Conservation (phyloP, 2,329 filamentous ascomycete species). For the Cephalotrichum gorgonifer region DNA sequence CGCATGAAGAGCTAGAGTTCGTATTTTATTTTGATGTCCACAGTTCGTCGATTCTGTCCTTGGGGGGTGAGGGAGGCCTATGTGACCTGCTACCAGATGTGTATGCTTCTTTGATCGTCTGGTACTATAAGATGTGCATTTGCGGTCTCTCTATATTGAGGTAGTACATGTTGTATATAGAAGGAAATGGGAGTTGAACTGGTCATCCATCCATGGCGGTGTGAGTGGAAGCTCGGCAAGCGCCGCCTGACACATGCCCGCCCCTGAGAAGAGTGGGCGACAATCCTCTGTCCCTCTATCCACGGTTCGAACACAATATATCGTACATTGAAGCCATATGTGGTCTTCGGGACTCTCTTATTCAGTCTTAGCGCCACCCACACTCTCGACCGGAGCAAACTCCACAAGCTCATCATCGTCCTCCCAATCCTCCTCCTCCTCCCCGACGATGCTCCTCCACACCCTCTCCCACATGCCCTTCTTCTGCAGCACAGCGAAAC, state of each 20-base stretch:
- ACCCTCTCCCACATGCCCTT: conserved; percentile 81
- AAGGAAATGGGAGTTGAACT: conserved; percentile 4
- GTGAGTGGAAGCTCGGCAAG: background rate
- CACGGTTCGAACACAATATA: background rate
- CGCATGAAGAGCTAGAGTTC: background rate
- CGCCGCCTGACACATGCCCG: background rate
- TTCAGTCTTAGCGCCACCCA: too few species aligned
- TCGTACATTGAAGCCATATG: too few species aligned
- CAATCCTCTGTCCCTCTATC: background rate
- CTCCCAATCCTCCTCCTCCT: conserved; percentile 45
- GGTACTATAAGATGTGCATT: background rate
- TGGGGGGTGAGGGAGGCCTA: background rate
- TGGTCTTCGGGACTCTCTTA: too few species aligned
- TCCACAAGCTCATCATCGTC: conserved; percentile 46
- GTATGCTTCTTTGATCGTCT: background rate
- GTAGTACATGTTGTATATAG: background rate
- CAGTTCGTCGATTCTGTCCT: background rate
- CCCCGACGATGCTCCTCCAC: conserved; percentile 59
- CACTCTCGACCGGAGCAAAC: background rate
- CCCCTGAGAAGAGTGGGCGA: background rate
- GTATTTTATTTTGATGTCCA: too few species aligned
- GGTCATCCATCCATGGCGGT: background rate
- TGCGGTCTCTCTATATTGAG: background rate
- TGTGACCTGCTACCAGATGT: background rate
- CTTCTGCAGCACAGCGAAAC: conserved; percentile 85